These are phyloP conservation scores for Coemansia sp. DNA, from an alignment of 192 early-diverging fungal species.

Conservation along the genomic window DNA sequence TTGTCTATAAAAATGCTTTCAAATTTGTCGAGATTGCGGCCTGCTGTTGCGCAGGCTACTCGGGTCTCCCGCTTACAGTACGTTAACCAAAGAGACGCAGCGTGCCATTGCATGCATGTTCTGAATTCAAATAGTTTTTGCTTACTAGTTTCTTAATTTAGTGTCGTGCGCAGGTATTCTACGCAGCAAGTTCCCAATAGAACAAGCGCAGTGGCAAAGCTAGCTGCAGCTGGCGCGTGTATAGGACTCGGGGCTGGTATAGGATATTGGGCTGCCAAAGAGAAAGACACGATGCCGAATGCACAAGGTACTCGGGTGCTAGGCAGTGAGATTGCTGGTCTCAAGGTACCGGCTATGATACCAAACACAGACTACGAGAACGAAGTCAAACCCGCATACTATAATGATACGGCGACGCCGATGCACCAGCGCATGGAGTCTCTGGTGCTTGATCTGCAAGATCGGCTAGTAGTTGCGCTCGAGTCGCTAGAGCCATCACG, in stretches of 20 bases:
- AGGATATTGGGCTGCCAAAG: slow-evolving; percentile 4
- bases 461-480: slow-evolving; percentile 63
- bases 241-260: not conserved
- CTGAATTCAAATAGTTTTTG: not conserved
- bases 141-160: not conserved
- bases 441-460: slow-evolving; percentile 75
- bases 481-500: slow-evolving; percentile 62
- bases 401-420: slow-evolving; percentile 32
- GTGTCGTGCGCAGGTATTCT: slow-evolving; percentile 3
- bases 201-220: not conserved
- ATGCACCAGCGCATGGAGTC: slow-evolving; percentile 85
- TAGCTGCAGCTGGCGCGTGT: not conserved
- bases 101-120: not conserved
- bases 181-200: not conserved
- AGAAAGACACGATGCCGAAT: not conserved
- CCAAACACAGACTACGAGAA: slow-evolving; percentile 39
- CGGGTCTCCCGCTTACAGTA: slow-evolving; percentile 8
- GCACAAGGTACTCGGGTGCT: slow-evolving; percentile 3
- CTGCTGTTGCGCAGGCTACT: not conserved
- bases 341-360: slow-evolving; percentile 25
- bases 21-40: slow-evolving; percentile 2
- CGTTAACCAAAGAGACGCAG: not conserved
- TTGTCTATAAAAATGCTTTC: not conserved
- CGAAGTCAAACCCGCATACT: slow-evolving; percentile 32
- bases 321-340: slow-evolving; percentile 23